Base-by-base conservation (phyloP, 371 early-diverging fungal species). In the Smittium culicis region DNA sequence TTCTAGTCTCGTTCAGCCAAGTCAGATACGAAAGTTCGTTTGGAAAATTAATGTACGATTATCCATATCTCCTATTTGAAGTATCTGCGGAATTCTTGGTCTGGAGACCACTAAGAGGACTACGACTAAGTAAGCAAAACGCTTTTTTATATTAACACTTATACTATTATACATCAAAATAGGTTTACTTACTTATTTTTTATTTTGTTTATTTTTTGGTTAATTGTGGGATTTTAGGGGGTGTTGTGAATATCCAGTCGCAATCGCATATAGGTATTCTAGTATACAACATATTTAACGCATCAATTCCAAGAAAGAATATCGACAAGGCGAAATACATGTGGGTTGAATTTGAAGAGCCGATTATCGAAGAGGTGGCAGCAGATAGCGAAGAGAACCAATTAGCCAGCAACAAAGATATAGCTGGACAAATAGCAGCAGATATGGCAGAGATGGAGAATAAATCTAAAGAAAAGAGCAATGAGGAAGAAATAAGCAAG, bases 261-360 rank as follows among this genome's bases (percentile, higher is more conserved):
- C 83, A 89, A n/a, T 92, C 93, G 75, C 96, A 96, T 70, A 89
- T 96, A 71, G 95, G 94, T 74, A 78, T 93, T 32, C 82, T 96
- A 69, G 82, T 94, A 64, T 90, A 88, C 75, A 90, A 92, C 54
- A 89, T 92, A 14, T 93, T 96, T 80, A 96, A 96, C 70, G 95
- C 93, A 17, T 92, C 93, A 20, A 94, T 96, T 63, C 88, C 94
- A 0, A 82, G 86, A 28, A 83, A 86, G 70, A 80, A 84, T 65
- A 91, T 96, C 65, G 87, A 88, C 35, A 76, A 81, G 67, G 79
- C 81, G 70, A 83, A 79, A 70, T 93, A 86, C 74, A 82, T 83
- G 71, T 92, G 87, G 88, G 72, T 73, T 34, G 71, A 75, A n/a
- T 76, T 76, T 66, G 68, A 68, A n/a, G n/a, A n/a, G n/a, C n/a